These are phyloP conservation scores for Trichosporon sp. DNA, from an alignment of 1,284 basidiomycete genomes.

Conservation along the genomic window DNA sequence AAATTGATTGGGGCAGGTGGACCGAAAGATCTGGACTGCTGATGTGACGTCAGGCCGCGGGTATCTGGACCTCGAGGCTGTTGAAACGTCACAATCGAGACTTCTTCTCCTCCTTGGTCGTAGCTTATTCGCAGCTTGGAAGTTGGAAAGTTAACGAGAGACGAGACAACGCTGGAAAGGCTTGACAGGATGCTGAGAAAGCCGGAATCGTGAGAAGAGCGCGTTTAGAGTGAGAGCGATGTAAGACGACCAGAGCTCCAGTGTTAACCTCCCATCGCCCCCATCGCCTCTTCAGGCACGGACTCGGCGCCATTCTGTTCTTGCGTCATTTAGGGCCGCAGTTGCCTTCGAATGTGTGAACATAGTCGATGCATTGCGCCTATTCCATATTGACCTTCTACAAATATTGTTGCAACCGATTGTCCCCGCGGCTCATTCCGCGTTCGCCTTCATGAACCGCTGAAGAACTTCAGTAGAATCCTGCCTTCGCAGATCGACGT, in stretches of 20 bases:
- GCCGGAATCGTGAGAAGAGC: background rate
- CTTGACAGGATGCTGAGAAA: background rate
- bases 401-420: background rate
- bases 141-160: background rate
- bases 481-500: constrained; percentile 60
- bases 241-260: constrained; percentile 1
- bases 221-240: background rate
- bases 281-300: background rate
- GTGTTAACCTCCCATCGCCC: background rate
- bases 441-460: constrained; percentile 59
- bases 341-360: background rate
- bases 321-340: background rate
- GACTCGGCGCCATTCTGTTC: background rate
- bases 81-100: background rate
- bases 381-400: background rate
- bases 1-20: background rate
- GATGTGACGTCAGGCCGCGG: constrained; percentile 3
- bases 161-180: background rate
- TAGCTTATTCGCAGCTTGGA: background rate
- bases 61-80: background rate
- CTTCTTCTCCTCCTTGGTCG: background rate
- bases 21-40: constrained; percentile 16
- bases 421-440: no score
- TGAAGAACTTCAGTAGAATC: constrained; percentile 79
- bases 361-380: background rate